phyloP scores from a whole-genome alignment of 768 basidiomycete genomes.

The Hydnomerulius pinastri region DNA sequence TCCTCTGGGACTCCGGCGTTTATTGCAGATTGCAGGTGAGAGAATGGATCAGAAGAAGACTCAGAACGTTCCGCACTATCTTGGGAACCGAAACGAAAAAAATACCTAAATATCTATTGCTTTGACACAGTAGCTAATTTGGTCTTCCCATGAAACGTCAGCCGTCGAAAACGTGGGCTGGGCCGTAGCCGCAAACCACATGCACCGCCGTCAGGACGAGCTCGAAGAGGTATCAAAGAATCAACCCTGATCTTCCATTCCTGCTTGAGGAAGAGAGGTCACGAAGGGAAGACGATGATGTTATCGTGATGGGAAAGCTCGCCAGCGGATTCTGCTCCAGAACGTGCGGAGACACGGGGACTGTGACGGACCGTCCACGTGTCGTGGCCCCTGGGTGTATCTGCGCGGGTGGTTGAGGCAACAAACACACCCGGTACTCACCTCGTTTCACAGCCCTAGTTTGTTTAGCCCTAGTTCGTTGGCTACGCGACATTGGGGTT shows the following conservation, averaged over 20 bases:
- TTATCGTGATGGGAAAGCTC: neutral
- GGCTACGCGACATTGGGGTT: too few relatives aligned
- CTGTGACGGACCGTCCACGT: neutral
- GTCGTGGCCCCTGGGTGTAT: neutral
- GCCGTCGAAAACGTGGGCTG: slow-evolving; percentile 7
- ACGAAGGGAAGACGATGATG: neutral
- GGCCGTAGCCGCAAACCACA: neutral
- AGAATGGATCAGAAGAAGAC: neutral
- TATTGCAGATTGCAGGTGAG: neutral
- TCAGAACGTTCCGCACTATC: neutral
- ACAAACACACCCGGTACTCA: neutral
- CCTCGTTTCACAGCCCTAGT: neutral
- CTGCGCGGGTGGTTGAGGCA: neutral
- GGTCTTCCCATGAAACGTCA: neutral
- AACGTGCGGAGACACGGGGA: neutral
- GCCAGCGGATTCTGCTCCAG: neutral
- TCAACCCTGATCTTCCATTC: slow-evolving; percentile 16
- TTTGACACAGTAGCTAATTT: neutral
- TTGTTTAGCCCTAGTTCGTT: too few relatives aligned
- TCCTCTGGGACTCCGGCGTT: too few relatives aligned
- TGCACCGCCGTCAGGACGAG: neutral
- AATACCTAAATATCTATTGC: neutral
- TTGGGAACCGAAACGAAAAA: neutral
- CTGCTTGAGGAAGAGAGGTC: neutral
- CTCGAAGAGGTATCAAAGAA: slow-evolving; percentile 6